These are phyloP conservation scores for Tetrapisispora taiwanensis DNA, from an alignment of 805 yeast species.

Conservation along the genomic window DNA sequence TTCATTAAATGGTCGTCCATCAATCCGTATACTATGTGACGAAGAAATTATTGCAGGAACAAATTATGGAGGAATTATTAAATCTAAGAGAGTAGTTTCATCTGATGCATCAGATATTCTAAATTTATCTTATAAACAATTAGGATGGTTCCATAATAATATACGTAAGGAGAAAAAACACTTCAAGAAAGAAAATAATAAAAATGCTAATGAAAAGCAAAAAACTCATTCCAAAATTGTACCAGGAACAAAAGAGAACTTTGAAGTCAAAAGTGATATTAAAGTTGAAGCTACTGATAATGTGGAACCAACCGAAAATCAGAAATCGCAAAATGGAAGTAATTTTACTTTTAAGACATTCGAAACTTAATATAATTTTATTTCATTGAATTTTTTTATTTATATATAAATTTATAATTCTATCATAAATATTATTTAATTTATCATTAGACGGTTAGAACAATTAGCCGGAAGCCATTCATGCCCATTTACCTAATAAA, in stretches of 20 bases:
- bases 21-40: slow-evolving; percentile 76
- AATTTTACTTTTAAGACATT: no score
- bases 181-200: neutral
- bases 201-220: neutral
- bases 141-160: neutral
- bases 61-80: slow-evolving; percentile 63
- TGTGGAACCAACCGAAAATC: no score
- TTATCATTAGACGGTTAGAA: no score
- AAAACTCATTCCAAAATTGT: neutral
- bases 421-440: no score
- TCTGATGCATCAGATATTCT: slow-evolving; percentile 73
- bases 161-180: neutral
- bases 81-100: slow-evolving; percentile 69
- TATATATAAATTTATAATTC: no score
- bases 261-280: no score
- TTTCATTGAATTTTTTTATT: no score
- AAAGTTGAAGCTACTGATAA: no score
- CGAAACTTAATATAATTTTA: no score
- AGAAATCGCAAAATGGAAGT: no score
- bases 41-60: slow-evolving; percentile 72
- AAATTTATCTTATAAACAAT: slow-evolving; percentile 42
- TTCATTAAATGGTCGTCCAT: slow-evolving; percentile 39
- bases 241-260: no score
- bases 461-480: slow-evolving; percentile 3
- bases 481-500: slow-evolving; percentile 68